Base-by-base conservation (phyloP, 495 filamentous ascomycete species). In the Venustampulla echinocandica region DNA sequence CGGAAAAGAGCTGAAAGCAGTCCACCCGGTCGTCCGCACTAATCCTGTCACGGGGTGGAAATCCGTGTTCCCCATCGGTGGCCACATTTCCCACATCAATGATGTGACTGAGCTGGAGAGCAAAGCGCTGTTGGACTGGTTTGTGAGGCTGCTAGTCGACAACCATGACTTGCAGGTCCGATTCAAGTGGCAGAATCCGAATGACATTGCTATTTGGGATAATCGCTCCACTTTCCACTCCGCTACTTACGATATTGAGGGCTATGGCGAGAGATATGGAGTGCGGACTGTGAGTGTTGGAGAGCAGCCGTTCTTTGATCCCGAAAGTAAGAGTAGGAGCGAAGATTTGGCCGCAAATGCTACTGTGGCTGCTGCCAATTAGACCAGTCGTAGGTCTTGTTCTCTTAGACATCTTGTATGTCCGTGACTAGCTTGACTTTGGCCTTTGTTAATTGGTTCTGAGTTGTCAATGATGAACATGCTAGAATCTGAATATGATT, bases 21-120 rank as follows among this genome's bases (percentile, higher is more conserved):
- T 77, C 11, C 84, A 90, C 60, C 81, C 84, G 0, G 76, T 88
- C 1, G 66, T 89, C 20, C 80, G 86, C 7, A 89, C 84, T n/a
- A 87, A 90, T 59, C 85, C 86, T 0, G 80, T 88, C 0, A 87
- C 84, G 0, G 85, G 85, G 1, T 89, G 85, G 84, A 86, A 85
- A 60, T 71, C 64, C 3, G 65, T 90, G 11, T 89, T 79, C 55
- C 79, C 74, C 1, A 71, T 81, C 20, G 80, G 80, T 35, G 69
- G 69, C 10, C 80, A 84, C 63, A 68, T 77, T 1, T 62, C 74
- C 52, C 59, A 69, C 15, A 82, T 89, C 64, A 77, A 87, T 60
- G 85, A 73, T 4, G 58, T 90, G 20, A 70, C 73, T 0, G 70
- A 79, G n/a, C 65, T 72, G 11, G 87, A 90, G 68, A 79, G 73